These are phyloP conservation scores for Batkoa obscura DNA, from an alignment of 371 early-diverging fungal genomes.

Conservation along the genomic window DNA sequence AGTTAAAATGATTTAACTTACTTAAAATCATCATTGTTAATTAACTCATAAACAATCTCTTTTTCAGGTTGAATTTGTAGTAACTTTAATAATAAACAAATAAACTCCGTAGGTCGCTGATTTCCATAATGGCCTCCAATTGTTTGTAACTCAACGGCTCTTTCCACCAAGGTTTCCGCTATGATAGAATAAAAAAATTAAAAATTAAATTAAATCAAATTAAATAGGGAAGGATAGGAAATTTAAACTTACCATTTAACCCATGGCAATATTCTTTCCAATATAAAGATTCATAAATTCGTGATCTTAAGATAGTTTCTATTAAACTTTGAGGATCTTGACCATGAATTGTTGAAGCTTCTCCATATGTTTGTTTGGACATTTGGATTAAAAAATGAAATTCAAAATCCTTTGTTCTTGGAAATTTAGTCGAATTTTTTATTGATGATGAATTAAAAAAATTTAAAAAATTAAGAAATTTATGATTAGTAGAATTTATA, in stretches of 20 bases:
- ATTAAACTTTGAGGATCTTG: conserved; percentile 80
- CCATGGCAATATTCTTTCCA: conserved; percentile 95
- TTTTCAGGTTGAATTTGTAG: conserved; percentile 78
- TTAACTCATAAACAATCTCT: conserved; percentile 55
- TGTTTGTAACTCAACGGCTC: conserved; percentile 50
- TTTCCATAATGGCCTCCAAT: conserved; percentile 79
- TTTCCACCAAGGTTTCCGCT: conserved; percentile 79
- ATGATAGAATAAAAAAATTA: not conserved
- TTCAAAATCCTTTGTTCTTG: no score
- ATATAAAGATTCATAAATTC: conserved; percentile 79
- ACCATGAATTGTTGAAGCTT: conserved; percentile 28
- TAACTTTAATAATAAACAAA: conserved; percentile 72
- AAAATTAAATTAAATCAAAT: not conserved
- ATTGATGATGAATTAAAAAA: no score
- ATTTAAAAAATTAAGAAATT: no score
- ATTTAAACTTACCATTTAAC: conserved; percentile 40
- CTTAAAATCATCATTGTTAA: conserved; percentile 53
- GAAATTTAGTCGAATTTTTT: no score
- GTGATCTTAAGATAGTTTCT: conserved; percentile 78
- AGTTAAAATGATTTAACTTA: conserved; percentile 11
- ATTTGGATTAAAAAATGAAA: no score
- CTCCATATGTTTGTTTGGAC: no score
- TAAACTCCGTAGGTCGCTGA: conserved; percentile 74
- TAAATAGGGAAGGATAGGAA: not conserved
- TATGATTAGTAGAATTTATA: no score